phyloP scores from a whole-genome alignment of 148 eudicot genomes.

The Cornus florida region DNA sequence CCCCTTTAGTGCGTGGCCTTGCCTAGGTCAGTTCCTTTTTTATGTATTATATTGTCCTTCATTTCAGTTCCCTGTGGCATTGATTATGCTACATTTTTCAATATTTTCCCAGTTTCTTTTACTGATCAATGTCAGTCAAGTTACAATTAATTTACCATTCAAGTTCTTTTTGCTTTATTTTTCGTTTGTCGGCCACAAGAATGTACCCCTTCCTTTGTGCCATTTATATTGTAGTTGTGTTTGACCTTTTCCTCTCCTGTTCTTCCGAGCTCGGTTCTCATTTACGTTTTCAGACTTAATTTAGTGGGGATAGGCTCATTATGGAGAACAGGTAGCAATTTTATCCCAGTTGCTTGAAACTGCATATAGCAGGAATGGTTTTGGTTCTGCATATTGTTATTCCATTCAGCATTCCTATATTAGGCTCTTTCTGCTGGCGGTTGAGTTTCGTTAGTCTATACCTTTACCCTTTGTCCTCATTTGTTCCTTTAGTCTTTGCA shows the following conservation, averaged over 20 bases:
- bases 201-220: background rate
- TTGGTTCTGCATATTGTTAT: too few relatives aligned
- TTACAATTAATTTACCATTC: conserved; percentile 11
- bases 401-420: too few relatives aligned
- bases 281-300: background rate
- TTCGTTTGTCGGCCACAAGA: conserved; percentile 5
- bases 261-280: background rate
- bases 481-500: too few relatives aligned
- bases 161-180: background rate
- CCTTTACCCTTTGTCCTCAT: too few relatives aligned
- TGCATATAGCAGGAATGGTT: too few relatives aligned
- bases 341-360: too few relatives aligned
- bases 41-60: conserved; percentile 41
- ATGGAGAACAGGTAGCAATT: too few relatives aligned
- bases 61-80: conserved; percentile 45
- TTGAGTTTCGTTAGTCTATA: too few relatives aligned
- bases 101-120: conserved; percentile 30
- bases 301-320: too few relatives aligned
- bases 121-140: conserved; percentile 24
- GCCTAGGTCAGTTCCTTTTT: conserved; percentile 76
- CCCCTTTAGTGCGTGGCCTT: conserved; percentile 66
- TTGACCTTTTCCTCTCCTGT: background rate
- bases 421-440: too few relatives aligned
- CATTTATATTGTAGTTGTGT: background rate
- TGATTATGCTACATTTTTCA: conserved; percentile 43